Conservation (phyloP, 495 filamentous ascomycete genomes). For the Massariosphaeria phaeospora region DNA sequence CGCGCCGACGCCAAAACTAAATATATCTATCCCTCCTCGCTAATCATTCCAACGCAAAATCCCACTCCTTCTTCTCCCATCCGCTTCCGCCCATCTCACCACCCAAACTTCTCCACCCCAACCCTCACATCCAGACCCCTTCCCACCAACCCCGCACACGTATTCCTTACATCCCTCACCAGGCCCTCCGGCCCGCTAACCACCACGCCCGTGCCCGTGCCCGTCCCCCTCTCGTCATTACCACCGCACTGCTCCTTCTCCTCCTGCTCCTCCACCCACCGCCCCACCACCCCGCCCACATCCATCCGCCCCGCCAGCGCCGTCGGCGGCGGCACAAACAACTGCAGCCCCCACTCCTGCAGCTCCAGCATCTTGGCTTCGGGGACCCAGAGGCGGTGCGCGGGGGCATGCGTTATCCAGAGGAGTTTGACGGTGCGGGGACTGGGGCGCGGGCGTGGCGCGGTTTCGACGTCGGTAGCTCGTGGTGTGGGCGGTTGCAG, state of each 20-base stretch:
- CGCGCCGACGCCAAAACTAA: no score
- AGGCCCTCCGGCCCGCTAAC: conserved; percentile 54
- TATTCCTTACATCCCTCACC: conserved; percentile 50
- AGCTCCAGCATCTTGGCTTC: conserved; percentile 46
- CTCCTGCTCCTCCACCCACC: conserved; percentile 39
- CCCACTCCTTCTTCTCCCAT: no score
- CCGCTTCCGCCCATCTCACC: conserved; percentile 19
- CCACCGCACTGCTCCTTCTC: no score
- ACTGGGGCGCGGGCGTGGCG: no score
- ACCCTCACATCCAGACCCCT: conserved; percentile 31
- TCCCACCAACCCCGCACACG: conserved; percentile 45
- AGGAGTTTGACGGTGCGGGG: conserved; percentile 48
- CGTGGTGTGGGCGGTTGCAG: conserved; percentile 8
- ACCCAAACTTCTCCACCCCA: conserved; percentile 40
- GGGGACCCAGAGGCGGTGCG: conserved; percentile 51
- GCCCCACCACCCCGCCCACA: conserved; percentile 38
- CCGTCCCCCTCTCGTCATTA: conserved; percentile 7
- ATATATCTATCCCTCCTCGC: no score
- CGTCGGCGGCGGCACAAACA: conserved; percentile 51
- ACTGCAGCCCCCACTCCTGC: conserved; percentile 43
- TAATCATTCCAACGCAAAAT: no score
- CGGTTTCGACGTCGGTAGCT: not conserved
- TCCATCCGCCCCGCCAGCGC: conserved; percentile 50
- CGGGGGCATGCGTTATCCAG: conserved; percentile 52
- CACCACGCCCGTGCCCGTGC: conserved; percentile 45